Evolutionary conservation across 1,284 basidiomycete species (phyloP).

Genomic region (Tranzscheliella williamsii): DNA sequence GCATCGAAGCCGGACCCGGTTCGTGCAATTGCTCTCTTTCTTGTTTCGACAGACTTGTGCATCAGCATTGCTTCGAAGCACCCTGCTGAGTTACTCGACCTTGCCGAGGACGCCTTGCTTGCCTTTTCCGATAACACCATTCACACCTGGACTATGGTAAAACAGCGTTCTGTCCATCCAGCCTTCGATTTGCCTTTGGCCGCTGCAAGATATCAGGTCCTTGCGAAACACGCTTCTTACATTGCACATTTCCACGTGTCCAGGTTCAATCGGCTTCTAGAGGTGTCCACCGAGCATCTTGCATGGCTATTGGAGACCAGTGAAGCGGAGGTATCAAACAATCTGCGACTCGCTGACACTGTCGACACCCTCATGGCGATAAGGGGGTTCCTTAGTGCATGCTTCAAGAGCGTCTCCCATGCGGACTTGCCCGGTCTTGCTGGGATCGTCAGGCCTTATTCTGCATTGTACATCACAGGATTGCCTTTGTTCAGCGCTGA

Average conservation of each 20-base stretch:
- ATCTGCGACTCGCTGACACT: no score
- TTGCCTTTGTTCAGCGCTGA: no score
- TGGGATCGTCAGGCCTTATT: no score
- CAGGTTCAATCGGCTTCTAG: neutral
- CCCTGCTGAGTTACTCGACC: constrained; percentile 11
- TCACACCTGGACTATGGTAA: constrained; percentile 14
- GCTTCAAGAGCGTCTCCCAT: no score
- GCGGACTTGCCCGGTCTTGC: no score
- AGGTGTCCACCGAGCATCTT: neutral
- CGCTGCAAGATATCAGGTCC: neutral
- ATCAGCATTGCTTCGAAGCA: constrained; percentile 12
- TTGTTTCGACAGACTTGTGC: constrained; percentile 13
- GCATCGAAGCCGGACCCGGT: no score
- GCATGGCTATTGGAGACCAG: neutral
- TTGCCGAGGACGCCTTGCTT: constrained; percentile 18
- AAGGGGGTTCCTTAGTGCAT: no score
- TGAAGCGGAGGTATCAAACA: no score
- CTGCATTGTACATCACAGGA: no score
- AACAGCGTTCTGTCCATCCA: neutral
- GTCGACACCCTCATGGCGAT: no score
- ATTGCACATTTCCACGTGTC: neutral
- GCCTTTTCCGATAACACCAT: constrained; percentile 16
- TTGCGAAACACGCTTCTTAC: neutral
- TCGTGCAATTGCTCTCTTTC: constrained; percentile 17
- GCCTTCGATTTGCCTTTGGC: neutral